Conservation (phyloP, 768 basidiomycete species). For the Exsudoporus frostii region DNA sequence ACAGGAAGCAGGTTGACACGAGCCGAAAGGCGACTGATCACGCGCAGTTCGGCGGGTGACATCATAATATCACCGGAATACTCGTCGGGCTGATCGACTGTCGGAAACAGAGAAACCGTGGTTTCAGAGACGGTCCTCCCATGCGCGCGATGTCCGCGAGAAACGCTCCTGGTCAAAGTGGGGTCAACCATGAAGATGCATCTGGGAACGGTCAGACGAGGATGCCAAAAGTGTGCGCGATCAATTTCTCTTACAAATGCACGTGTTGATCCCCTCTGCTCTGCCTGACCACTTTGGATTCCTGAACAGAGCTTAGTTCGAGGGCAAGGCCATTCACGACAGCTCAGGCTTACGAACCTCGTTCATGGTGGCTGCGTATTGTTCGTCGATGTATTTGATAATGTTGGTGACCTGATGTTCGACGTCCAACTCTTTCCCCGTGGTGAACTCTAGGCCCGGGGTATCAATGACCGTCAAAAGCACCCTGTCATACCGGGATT, state of each 20-base stretch:
- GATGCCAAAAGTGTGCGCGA: not conserved
- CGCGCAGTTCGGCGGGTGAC: slow-evolving; percentile 75
- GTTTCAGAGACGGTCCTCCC: slow-evolving; percentile 63
- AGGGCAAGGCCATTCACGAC: not conserved
- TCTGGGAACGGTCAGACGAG: slow-evolving; percentile 36
- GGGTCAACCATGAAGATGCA: slow-evolving; percentile 88
- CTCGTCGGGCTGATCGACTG: slow-evolving; percentile 49
- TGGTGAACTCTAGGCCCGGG: slow-evolving; percentile 74
- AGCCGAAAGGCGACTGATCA: slow-evolving; percentile 69
- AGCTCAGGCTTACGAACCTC: slow-evolving; percentile 47
- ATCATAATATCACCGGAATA: slow-evolving; percentile 54
- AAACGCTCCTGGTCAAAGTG: slow-evolving; percentile 53
- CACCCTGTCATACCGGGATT: slow-evolving; percentile 77
- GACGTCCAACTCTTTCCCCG: slow-evolving; percentile 70
- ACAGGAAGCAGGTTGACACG: slow-evolving; percentile 82
- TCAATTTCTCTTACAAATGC: slow-evolving; percentile 59
- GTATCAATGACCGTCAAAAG: slow-evolving; percentile 82
- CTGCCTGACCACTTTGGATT: slow-evolving; percentile 84
- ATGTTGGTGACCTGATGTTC: slow-evolving; percentile 74
- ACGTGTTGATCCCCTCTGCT: slow-evolving; percentile 89
- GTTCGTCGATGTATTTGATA: slow-evolving; percentile 75
- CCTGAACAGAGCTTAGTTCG: slow-evolving; percentile 41
- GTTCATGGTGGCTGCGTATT: slow-evolving; percentile 83
- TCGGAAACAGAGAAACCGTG: slow-evolving; percentile 49
- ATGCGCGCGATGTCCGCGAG: slow-evolving; percentile 48